A percentile compares a stretch with the other conserved stretches of the same genome.
These are phyloP conservation scores for Cryoendolithus antarcticus DNA, from an alignment of 2,329 filamentous ascomycete species.

Conservation along the genomic window DNA sequence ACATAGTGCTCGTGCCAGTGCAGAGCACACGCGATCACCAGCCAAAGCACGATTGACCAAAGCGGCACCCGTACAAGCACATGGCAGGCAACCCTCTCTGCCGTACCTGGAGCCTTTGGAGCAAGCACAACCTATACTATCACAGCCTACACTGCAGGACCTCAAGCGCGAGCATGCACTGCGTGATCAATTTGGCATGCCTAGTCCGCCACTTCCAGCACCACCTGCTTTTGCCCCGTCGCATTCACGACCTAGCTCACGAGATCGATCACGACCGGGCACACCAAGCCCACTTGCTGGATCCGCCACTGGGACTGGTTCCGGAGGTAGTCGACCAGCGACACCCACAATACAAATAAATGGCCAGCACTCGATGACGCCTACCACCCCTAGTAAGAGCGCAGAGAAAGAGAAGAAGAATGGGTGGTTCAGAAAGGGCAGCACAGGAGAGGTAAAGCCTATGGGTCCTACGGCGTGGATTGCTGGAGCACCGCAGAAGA, in stretches of 20 bases:
- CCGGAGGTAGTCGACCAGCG: constrained; percentile 10
- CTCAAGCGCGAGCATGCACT: constrained; percentile 9
- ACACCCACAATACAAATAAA: constrained; percentile 10
- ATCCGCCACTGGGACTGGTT: constrained; percentile 3
- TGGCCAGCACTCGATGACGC: no score
- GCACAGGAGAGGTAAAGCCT: constrained; percentile 22
- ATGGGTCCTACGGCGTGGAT: constrained; percentile 42
- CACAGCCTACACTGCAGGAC: constrained; percentile 13
- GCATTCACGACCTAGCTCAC: constrained; percentile 10
- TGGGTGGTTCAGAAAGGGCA: constrained; percentile 22
- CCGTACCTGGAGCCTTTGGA: no score
- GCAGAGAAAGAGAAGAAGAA: constrained; percentile 18
- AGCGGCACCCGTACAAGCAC: no score
- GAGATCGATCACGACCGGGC: constrained; percentile 11
- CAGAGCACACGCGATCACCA: no score
- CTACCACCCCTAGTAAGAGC: constrained; percentile 6
- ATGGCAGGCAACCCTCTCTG: no score
- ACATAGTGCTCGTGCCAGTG: no score
- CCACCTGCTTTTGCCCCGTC: constrained; percentile 7
- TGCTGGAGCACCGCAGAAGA: constrained; percentile 43
- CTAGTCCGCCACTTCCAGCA: constrained; percentile 8
- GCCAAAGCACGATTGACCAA: no score
- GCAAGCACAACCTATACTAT: constrained; percentile 9
- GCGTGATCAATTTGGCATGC: constrained; percentile 2
- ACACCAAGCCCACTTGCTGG: constrained; percentile 7